Evolutionary conservation across 1,284 basidiomycete genomes (phyloP), one percentile per base, ranked within the genome.

Genomic region (Earliella scabrosa): DNA sequence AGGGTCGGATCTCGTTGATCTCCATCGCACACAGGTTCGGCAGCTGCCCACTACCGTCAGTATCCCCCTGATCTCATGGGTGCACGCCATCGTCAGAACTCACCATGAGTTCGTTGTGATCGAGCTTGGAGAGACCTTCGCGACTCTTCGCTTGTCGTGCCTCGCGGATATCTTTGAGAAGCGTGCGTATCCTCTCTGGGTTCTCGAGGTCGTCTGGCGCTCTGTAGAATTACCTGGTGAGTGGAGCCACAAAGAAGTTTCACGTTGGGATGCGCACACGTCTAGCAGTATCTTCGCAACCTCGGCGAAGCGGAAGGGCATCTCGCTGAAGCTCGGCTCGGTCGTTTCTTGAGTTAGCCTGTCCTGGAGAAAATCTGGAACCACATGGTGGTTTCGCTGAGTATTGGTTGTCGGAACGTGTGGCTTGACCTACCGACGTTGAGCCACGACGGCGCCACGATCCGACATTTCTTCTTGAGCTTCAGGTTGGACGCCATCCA

Each of bases 401-500:
- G 20, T 4, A 7, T 2, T 10, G 18, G 18, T 35, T 23, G 4
- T 8, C 3, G 8, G n/a, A 21, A n/a, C n/a, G n/a, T n/a, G n/a
- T n/a, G n/a, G n/a, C n/a, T n/a, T 9, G 39, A 75, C 87, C 56
- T 59, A 95, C 96, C 95, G 46, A 92, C 82, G 52, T 79, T 85
- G 27, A 99, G 78, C 97, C 97, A 99, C 24, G 83, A 80, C 2
- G 97, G 97, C 0, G 93, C 81, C 5, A 98, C 81, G 41, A 99
- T 92, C 63, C 93, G 85, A 61, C 97, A 98, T 72, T 97, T 97
- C 66, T 92, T 90, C 78, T 97, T 97, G 63, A 89, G 74, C 73
- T 98, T 98, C 52, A 99, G 78, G 65, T 97, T 94, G 6, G 93
- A 77, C 0, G 95, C 97, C 74, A 99, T 89, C 97, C 97, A 99